These are phyloP conservation scores for Hawksworthiomyces lignivorus DNA, from an alignment of 2,329 filamentous ascomycete species.

Conservation along the genomic window DNA sequence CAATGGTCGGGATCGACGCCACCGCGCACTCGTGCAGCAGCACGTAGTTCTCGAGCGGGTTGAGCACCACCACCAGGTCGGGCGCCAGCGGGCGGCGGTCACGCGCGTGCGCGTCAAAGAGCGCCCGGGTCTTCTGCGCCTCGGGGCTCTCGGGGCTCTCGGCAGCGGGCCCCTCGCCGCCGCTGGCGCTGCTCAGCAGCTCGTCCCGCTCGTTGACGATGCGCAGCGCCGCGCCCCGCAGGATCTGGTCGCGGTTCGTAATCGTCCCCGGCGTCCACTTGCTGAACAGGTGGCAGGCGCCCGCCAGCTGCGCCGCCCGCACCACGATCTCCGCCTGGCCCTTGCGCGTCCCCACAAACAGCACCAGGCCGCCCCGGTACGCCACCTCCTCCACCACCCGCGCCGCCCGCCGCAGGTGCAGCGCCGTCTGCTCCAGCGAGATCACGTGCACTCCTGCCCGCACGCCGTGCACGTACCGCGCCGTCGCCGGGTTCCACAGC, in stretches of 20 bases:
- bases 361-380: constrained; percentile 71
- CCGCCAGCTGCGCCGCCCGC: constrained; percentile 67
- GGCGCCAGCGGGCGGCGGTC: constrained; percentile 65
- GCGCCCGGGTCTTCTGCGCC: too few species aligned
- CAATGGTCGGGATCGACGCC: constrained; percentile 86
- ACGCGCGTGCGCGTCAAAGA: constrained; percentile 56
- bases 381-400: constrained; percentile 84
- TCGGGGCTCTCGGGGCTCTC: constrained; percentile 26
- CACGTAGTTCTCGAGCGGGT: constrained; percentile 86
- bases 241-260: constrained; percentile 86
- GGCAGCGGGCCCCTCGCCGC: constrained; percentile 52
- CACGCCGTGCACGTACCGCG: constrained; percentile 88
- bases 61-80: constrained; percentile 86
- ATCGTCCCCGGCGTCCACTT: constrained; percentile 88
- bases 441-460: constrained; percentile 89
- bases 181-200: constrained; percentile 69
- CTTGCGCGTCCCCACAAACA: constrained; percentile 82
- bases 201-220: constrained; percentile 70
- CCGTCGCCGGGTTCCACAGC: constrained; percentile 91
- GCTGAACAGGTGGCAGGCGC: constrained; percentile 81
- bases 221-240: constrained; percentile 60
- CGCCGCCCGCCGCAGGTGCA: constrained; percentile 86
- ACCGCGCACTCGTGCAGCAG: constrained; percentile 85
- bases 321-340: constrained; percentile 78
- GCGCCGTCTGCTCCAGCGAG: constrained; percentile 78